Percentiles rank a stretch among this genome's conserved stretches.
phyloP scores from a whole-genome alignment of 352 stramenopile genomes.

The Pseudoperonospora humuli region DNA sequence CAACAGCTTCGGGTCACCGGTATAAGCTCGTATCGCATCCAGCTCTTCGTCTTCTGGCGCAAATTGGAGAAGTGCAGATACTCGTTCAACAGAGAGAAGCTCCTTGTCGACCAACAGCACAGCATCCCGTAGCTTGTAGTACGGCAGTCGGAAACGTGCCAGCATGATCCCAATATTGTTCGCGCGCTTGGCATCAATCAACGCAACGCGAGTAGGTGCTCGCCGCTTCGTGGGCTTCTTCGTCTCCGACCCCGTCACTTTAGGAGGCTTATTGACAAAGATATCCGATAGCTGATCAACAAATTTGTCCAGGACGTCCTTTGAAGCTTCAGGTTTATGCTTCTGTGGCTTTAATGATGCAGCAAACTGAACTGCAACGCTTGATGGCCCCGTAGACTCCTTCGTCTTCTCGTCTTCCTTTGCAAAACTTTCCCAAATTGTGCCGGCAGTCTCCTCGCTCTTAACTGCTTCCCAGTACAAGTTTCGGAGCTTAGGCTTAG shows the following conservation, averaged over 20 bases:
- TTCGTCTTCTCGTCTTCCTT: conserved; percentile 25
- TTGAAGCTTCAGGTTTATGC: conserved; percentile 4
- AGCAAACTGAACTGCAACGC: conserved; percentile 36
- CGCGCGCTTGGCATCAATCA: conserved; percentile 78
- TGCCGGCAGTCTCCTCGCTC: conserved; percentile 42
- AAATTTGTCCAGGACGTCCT: conserved; percentile 61
- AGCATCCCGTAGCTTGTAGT: conserved; percentile 66
- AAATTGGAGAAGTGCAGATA: conserved; percentile 73
- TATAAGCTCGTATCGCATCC: conserved; percentile 53
- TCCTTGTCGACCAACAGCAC: conserved; percentile 78
- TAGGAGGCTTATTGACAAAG: conserved; percentile 75
- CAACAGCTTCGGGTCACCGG: conserved; percentile 59
- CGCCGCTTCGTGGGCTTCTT: conserved; percentile 55
- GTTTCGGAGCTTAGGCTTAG: conserved; percentile 77
- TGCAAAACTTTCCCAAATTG: conserved; percentile 70
- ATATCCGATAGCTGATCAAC: conserved; percentile 60
- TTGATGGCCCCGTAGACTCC: conserved; percentile 12
- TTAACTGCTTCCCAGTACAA: conserved; percentile 80
- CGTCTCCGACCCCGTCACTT: conserved; percentile 38
- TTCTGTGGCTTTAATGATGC: conserved; percentile 17
- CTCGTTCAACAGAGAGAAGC: conserved; percentile 57
- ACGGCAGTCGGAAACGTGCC: conserved; percentile 73
- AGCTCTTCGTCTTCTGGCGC: conserved; percentile 65
- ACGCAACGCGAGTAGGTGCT: conserved; percentile 58
- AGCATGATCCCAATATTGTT: conserved; percentile 88